These are phyloP conservation scores for Lasiosphaeris hirsuta DNA, from an alignment of 495 filamentous ascomycete species.

Conservation along the genomic window DNA sequence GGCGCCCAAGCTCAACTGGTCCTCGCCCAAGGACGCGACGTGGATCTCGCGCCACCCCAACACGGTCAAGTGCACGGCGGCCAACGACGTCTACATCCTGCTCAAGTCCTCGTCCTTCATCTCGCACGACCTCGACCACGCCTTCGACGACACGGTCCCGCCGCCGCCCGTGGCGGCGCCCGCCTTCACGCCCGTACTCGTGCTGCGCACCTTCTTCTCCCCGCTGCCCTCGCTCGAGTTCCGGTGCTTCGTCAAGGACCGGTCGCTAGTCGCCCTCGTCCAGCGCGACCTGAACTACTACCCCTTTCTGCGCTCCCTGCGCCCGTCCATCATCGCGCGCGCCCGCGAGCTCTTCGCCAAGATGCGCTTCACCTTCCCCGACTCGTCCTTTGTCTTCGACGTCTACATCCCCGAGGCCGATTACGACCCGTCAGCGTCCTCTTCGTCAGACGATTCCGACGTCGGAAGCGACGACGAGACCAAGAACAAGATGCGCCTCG, in stretches of 20 bases:
- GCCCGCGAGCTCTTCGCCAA: constrained; percentile 72
- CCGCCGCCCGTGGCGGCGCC: not conserved
- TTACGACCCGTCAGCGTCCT: constrained; percentile 50
- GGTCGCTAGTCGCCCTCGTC: constrained; percentile 74
- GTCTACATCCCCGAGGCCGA: constrained; percentile 81
- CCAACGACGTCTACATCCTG: constrained; percentile 90
- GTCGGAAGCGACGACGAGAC: not conserved
- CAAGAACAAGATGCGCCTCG: constrained; percentile 22
- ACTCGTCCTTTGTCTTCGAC: constrained; percentile 83
- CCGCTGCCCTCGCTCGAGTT: constrained; percentile 91
- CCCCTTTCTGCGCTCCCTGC: constrained; percentile 69
- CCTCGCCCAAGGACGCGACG: constrained; percentile 91
- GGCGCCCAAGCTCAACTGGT: constrained; percentile 95
- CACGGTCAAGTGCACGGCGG: constrained; percentile 77
- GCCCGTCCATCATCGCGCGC: constrained; percentile 54
- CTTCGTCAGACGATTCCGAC: constrained; percentile 60
- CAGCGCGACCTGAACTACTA: constrained; percentile 91
- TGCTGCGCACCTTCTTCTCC: constrained; percentile 82
- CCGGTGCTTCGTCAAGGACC: constrained; percentile 83
- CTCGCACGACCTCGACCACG: constrained; percentile 89
- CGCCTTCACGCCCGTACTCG: constrained; percentile 51
- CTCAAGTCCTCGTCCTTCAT: constrained; percentile 92
- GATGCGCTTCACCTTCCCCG: constrained; percentile 74
- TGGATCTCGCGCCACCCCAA: constrained; percentile 87
- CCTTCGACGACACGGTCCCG: constrained; percentile 71